Base-by-base conservation (phyloP, 2,329 filamentous ascomycete genomes). In the Penicillium expansum region DNA sequence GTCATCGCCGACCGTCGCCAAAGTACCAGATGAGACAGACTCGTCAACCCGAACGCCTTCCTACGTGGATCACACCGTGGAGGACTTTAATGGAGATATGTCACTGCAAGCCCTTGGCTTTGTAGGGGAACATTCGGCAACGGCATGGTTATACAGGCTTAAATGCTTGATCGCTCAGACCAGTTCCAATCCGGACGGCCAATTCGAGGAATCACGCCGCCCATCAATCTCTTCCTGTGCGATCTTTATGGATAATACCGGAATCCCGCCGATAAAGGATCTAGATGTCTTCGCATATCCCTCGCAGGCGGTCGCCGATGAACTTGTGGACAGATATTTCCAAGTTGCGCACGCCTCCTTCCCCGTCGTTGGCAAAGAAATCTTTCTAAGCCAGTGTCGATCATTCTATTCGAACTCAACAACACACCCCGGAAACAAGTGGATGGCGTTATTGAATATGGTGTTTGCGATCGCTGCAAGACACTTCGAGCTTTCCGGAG, bases 81-180 rank as follows among this genome's bases (percentile, higher is more conserved):
- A 79, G 59, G 77, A 79, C 48, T 78, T 76, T 56, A 75, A 75
- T 37, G 70, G 73, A 27, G 71, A 73, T 52, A 69, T 71, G 49
- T 69, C 71, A 35, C 67, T 72, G 8, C 69, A 73, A 55, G 68
- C 71, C 2, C 71, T 72, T 30, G 75, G 76, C 0, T 79, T 77
- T 62, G 68, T 77, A 49, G 77, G 77, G 10, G 77, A 76, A 52
- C 75, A 77, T 52, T 78, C 76, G 5, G 76, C 77, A 48, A 69
- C 75, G 29, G 73, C 71, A 22, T 79, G 77, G 77, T 57, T 79
- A 18, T 73, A 77, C 59, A 69, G 72, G 44, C 63, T 79, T 50
- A 74, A 69, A 37, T 68, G 71, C 47, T n/a, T 47, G 63, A 70
- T 75, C 43, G 69, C 70, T 47, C 65, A 62, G 24, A 68, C 65